Base-by-base conservation (phyloP, 495 filamentous ascomycete genomes). In the Astrocystis sublimbata region DNA sequence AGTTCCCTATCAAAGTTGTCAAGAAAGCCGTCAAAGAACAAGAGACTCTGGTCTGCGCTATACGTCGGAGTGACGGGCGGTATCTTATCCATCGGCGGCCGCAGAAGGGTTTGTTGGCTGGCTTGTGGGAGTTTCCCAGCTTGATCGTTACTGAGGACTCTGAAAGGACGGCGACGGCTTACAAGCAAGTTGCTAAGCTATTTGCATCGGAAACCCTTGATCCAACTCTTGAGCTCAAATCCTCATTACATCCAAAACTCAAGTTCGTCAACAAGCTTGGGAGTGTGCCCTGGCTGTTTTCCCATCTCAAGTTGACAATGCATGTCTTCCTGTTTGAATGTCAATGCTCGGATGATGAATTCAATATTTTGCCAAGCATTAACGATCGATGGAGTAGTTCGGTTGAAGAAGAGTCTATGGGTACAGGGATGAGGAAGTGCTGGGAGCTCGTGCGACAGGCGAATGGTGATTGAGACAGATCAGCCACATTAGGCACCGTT, bases 341-440 rank as follows among this genome's bases (percentile, higher is more conserved):
- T 17, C 57, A 63, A n/a, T 51, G 43, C 10, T 43, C 52, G 8
- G 58, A 63, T 0, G 65, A 66, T 10, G 51, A 45, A 1, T 19
- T 42, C 1, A 42, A 58, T 2, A 13, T 7, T 7, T 36, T 9
- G 19, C 9, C 19, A 10, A 31, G 51, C 13, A 55, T 23, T 13
- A 43, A 61, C 12, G 56, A 58, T 38, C 69, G 69, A 21, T 80
- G 78, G 79, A 67, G 69, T 1, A 63, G 66, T 13, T 13, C 23
- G 0, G 63, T 80, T 0, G 75, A 79, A 6, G 49, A 42, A 0
- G 76, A 77, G 49, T 76, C 74, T 1, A 80, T 81, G 77, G 79
- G 79, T 0, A 79, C 77, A 0, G 79, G 79, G 0, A 81, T 81
- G 78, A 71, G 73, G 17, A 76, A 78, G 41, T 81, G 79, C 56